Conservation (phyloP, 2,329 filamentous ascomycete species). For the Calonectria pseudoturangicola region DNA sequence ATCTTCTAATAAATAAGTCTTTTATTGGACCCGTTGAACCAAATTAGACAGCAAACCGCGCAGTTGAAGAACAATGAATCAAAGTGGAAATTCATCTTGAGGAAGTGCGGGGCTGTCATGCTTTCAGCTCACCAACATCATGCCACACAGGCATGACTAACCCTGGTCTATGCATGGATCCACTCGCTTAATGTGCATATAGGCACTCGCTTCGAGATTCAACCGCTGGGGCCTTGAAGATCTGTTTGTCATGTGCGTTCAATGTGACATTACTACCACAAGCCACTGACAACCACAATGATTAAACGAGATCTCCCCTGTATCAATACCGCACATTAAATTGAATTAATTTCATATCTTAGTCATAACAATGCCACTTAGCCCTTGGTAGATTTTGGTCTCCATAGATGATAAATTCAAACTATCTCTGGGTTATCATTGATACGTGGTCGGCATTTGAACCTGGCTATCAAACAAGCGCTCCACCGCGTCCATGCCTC, state of each 20-base stretch:
- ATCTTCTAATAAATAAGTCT: neutral
- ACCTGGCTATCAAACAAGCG: no score
- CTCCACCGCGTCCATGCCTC: no score
- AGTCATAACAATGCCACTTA: no score
- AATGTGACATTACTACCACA: no score
- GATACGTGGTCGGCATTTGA: no score
- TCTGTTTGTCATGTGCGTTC: neutral
- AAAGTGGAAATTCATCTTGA: neutral
- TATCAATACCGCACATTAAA: no score
- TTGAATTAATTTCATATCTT: no score
- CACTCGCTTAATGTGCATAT: neutral
- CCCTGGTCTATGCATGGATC: neutral
- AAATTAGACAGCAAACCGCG: neutral
- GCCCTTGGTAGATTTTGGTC: no score
- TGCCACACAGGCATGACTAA: neutral
- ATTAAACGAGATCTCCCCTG: no score
- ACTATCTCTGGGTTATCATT: no score
- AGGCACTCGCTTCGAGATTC: neutral
- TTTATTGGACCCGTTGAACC: neutral
- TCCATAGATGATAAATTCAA: no score
- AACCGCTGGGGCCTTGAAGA: neutral
- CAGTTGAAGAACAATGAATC: neutral
- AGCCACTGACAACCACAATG: no score
- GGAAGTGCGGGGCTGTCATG: slow-evolving; percentile 11
- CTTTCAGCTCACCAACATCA: neutral